Base-by-base conservation (phyloP, 2,329 filamentous ascomycete genomes). In the Curvularia eragrostidis region DNA sequence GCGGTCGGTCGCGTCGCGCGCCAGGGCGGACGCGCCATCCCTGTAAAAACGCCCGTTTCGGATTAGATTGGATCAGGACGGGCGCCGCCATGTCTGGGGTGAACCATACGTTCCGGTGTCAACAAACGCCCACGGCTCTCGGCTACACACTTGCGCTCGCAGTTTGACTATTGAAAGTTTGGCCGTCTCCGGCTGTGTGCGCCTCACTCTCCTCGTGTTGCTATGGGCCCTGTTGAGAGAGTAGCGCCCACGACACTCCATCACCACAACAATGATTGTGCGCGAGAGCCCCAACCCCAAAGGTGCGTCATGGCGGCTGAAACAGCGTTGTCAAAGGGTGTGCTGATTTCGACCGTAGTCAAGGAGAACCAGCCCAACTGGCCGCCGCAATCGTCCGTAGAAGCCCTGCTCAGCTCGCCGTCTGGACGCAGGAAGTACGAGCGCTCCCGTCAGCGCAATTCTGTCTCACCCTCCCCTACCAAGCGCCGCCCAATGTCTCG, bases 341-440 rank as follows among this genome's bases (percentile, higher is more conserved):
- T 58, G 50, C 67, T 74, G 51, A 74, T 51, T 32, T 9, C 18
- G 9, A 13, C 24, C 12, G 28, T 46, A 75, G 75, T 63, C 77
- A 81, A 65, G 73, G 74, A 74, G 34, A 67, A 71, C 30, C 67
- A 68, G n/a, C 77, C 75, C 62, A 79, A 72, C 56, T 89, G 87
- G 87, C 87, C 87, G 55, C 87, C 87, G 18, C 81, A 83, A 68
- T 89, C 86, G 19, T 85, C 87, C 15, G 81, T 83, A 66, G 84
- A 88, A 61, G 87, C 86, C 21, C 79, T 89, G 15, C 77, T 88
- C 56, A 86, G 83, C 72, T 89, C 93, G 3, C 94, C 94, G 1
- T 87, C 89, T 64, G 94, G 93, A 52, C 89, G 93, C 68, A 87
- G 89, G 73, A 89, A 87, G 74, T 87, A 91, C 70, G 85, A 89